phyloP scores from a whole-genome alignment of 2,329 filamentous ascomycete species.

The Neocucurbitaria cava region DNA sequence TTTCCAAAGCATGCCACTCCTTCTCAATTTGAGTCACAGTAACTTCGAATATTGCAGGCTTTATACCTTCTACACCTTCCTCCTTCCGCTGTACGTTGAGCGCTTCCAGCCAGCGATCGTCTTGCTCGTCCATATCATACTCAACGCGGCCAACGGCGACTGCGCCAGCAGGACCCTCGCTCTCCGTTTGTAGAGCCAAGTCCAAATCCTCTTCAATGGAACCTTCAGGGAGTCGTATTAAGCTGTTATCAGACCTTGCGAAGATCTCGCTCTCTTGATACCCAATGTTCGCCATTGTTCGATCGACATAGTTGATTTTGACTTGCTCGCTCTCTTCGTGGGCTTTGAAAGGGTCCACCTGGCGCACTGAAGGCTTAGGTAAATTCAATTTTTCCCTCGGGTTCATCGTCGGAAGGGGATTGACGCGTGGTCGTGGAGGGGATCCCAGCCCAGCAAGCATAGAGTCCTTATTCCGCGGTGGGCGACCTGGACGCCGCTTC shows the following conservation, averaged over 20 bases:
- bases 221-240: constrained; percentile 69
- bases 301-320: constrained; percentile 90
- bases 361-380: constrained; percentile 76
- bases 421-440: constrained; percentile 68
- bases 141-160: constrained; percentile 78
- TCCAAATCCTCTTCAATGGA: constrained; percentile 70
- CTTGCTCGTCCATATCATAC: constrained; percentile 99
- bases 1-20: constrained; percentile 96
- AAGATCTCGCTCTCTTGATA: constrained; percentile 96
- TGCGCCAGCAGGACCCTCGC: constrained; percentile 62
- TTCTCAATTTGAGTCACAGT: constrained; percentile 99
- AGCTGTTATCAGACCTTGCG: constrained; percentile 74
- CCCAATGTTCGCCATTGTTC: constrained; percentile 93
- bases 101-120: constrained; percentile 91
- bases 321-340: constrained; percentile 87
- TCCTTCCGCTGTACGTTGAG: constrained; percentile 80
- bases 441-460: constrained; percentile 67
- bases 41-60: constrained; percentile 93
- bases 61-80: constrained; percentile 80
- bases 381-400: constrained; percentile 81
- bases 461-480: constrained; percentile 67
- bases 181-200: constrained; percentile 64
- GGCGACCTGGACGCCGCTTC: constrained; percentile 68
- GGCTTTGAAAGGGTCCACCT: constrained; percentile 77
- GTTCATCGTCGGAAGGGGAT: constrained; percentile 80